Evolutionary conservation across 805 yeast genomes (phyloP), one percentile per base, ranked within the genome.

Genomic region (Candida morakotiae): DNA sequence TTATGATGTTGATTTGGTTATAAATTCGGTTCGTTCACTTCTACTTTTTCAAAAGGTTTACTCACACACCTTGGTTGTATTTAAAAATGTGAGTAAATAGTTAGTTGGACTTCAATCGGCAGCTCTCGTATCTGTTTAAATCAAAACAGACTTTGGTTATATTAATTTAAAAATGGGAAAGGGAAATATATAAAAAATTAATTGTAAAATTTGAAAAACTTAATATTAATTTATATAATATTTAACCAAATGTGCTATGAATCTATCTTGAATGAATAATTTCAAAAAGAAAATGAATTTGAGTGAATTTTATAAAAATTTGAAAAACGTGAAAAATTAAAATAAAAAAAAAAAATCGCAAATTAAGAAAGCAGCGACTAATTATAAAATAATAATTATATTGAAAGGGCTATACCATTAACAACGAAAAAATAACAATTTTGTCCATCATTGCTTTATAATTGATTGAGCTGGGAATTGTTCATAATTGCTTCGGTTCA

Each of bases 21-120:
- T 32, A 19, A 6, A n/a, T n/a, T n/a, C n/a, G n/a, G n/a, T n/a
- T n/a, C n/a, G n/a, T n/a, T n/a, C n/a, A n/a, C 9, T 30, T 21
- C 23, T 13, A 11, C 28, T 11, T 20, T 15, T 13, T 19, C 23
- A 19, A 16, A 10, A 6, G 28, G 25, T 10, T 15, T 5, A 23
- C 16, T 24, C 27, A 37, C 42, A 31, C 40, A 57, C 67, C n/a
- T n/a, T n/a, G n/a, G 61, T 68, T 13, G 60, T 64, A 40, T 7
- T 39, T 29, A 35, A 36, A n/a, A 25, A 67, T 57, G 71, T 66
- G 71, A 53, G 48, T 33, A 32, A 31, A 36, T 38, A 32, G 31
- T 34, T 40, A 21, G 28, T 35, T 34, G 26, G 45, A 58, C 66
- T 55, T 63, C 67, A 63, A 58, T 65, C 69, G 69, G 69, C 69